phyloP scores from a whole-genome alignment of 345 rosid species.

The Pistacia vera region DNA sequence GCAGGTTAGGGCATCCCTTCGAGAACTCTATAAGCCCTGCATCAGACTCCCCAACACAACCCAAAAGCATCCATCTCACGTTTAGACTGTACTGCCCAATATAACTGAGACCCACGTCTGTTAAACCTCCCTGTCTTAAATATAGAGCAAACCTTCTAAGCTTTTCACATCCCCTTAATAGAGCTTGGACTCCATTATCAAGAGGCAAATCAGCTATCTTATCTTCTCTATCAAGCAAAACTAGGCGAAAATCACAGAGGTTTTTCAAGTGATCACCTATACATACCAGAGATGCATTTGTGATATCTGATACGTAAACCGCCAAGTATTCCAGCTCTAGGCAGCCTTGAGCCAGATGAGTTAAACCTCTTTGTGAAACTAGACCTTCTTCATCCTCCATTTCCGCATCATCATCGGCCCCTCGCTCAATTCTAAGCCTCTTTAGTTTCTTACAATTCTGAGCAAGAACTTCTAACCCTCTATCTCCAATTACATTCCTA shows the following conservation, averaged over 20 bases:
- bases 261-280: slow-evolving; percentile 69
- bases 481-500: slow-evolving; percentile 93
- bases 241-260: slow-evolving; percentile 84
- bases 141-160: slow-evolving; percentile 80
- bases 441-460: slow-evolving; percentile 65
- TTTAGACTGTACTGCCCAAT: slow-evolving; percentile 73
- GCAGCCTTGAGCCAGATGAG: slow-evolving; percentile 86
- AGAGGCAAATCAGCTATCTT: slow-evolving; percentile 84
- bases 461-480: slow-evolving; percentile 86
- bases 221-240: slow-evolving; percentile 75
- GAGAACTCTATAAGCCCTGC: slow-evolving; percentile 78
- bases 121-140: slow-evolving; percentile 78
- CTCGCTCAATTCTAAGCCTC: slow-evolving; percentile 93
- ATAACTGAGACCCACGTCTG: slow-evolving; percentile 82
- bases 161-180: slow-evolving; percentile 81
- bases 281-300: slow-evolving; percentile 66
- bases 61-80: slow-evolving; percentile 93
- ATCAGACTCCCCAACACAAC: slow-evolving; percentile 81
- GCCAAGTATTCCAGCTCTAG: slow-evolving; percentile 76
- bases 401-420: slow-evolving; percentile 89
- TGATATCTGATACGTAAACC: slow-evolving; percentile 85
- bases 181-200: slow-evolving; percentile 83
- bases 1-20: slow-evolving; percentile 81
- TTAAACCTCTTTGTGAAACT: slow-evolving; percentile 88
- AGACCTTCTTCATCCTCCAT: slow-evolving; percentile 87